Percentiles rank a stretch among this genome's conserved stretches.
phyloP scores from a whole-genome alignment of 2,329 filamentous ascomycete genomes.

The Stemphylium beticola region DNA sequence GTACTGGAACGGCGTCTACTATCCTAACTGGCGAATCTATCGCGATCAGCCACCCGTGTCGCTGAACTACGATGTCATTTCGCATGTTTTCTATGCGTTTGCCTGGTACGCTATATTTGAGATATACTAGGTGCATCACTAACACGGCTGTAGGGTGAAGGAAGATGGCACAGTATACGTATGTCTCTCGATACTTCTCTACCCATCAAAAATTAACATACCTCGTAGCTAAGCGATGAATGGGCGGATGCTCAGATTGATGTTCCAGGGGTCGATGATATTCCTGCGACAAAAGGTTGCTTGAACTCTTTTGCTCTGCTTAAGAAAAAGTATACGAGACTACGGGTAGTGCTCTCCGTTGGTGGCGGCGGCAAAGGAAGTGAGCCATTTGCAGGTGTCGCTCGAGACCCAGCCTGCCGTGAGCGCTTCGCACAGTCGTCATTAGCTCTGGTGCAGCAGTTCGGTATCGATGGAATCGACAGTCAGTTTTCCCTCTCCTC shows the following conservation, averaged over 20 bases:
- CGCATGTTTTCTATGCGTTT: constrained; percentile 84
- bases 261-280: constrained; percentile 65
- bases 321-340: constrained; percentile 71
- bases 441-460: constrained; percentile 70
- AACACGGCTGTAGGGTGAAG: constrained; percentile 60
- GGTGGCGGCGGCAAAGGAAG: constrained; percentile 74
- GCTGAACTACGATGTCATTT: constrained; percentile 77
- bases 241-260: constrained; percentile 75
- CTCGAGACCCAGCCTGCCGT: constrained; percentile 64
- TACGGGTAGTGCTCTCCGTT: constrained; percentile 79
- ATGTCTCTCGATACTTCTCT: constrained; percentile 51
- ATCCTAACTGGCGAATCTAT: constrained; percentile 80
- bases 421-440: constrained; percentile 75
- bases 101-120: constrained; percentile 58
- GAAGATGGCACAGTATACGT: constrained; percentile 78
- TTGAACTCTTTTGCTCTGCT: constrained; percentile 75
- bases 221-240: constrained; percentile 73
- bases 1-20: constrained; percentile 77
- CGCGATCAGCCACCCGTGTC: constrained; percentile 74
- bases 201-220: constrained; percentile 23
- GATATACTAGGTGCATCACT: constrained; percentile 21
- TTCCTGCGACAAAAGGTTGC: constrained; percentile 55
- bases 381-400: constrained; percentile 71
- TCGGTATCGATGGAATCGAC: constrained; percentile 76
- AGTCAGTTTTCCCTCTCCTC: constrained; percentile 54